Conservation (phyloP, 2,329 filamentous ascomycete species). For the Xylariaceae sp. region DNA sequence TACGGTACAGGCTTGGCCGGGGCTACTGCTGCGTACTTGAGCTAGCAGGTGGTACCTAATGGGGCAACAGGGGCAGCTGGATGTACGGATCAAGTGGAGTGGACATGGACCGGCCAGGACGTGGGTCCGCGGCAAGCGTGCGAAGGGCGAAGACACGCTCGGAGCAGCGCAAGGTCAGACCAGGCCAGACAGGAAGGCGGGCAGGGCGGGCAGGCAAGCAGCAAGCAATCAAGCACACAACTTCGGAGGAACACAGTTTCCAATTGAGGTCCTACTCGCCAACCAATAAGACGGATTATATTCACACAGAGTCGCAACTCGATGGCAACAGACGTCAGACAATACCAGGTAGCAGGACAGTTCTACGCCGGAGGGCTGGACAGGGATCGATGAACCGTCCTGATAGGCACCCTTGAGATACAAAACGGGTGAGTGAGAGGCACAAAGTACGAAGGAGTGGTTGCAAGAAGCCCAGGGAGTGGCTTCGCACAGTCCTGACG, state of each 20-base stretch:
- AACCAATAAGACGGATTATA: not conserved
- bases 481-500: not conserved
- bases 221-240: not conserved
- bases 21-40: not conserved
- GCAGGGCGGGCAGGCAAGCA: not conserved
- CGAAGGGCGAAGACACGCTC: not conserved
- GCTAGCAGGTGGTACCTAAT: not conserved
- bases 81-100: not conserved
- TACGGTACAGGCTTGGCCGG: not conserved
- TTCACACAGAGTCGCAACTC: not conserved
- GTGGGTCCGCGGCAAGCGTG: not conserved
- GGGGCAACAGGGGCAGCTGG: not conserved
- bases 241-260: conserved; percentile 2
- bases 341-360: conserved; percentile 11
- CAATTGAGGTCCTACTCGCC: conserved; percentile 2
- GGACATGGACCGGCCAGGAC: not conserved
- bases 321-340: not conserved
- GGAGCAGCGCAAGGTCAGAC: not conserved
- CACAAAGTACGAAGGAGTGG: not conserved
- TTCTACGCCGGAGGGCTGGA: conserved; percentile 28
- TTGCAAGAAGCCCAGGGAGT: conserved; percentile 7
- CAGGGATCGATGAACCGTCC: conserved; percentile 23
- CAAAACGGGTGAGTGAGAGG: not conserved
- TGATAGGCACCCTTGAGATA: not conserved
- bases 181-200: not conserved